These are phyloP conservation scores for Aspergillus brunneoviolaceus DNA, from an alignment of 2,329 filamentous ascomycete genomes.

Conservation along the genomic window DNA sequence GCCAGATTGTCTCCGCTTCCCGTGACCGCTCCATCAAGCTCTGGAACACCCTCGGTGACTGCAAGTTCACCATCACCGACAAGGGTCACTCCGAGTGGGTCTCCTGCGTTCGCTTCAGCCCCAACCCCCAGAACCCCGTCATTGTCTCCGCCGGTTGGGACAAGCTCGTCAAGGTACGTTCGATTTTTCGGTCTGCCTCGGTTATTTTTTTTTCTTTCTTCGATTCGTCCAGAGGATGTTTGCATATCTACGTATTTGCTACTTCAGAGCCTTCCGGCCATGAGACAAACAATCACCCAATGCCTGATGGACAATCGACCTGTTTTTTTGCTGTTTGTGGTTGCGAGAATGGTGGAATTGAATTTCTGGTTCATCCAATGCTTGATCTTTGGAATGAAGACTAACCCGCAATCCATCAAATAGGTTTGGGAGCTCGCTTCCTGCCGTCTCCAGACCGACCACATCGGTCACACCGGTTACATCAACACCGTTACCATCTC, in stretches of 20 bases:
- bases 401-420: slow-evolving; percentile 21
- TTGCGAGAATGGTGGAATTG: not conserved
- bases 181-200: slow-evolving; percentile 8
- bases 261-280: slow-evolving; percentile 98
- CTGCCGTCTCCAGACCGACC: slow-evolving; percentile 99
- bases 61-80: slow-evolving; percentile 99
- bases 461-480: slow-evolving; percentile 99
- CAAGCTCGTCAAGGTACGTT: slow-evolving; percentile 98
- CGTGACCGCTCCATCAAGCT: slow-evolving; percentile 99
- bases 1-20: slow-evolving; percentile 98
- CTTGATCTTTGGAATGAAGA: too few relatives aligned
- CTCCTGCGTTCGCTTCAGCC: slow-evolving; percentile 98
- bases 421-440: slow-evolving; percentile 99
- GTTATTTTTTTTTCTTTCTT: not conserved
- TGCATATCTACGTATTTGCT: slow-evolving; percentile 98
- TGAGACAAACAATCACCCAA: slow-evolving; percentile 96
- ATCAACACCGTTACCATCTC: slow-evolving; percentile 99
- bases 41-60: slow-evolving; percentile 99
- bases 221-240: slow-evolving; percentile 73
- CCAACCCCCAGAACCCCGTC: slow-evolving; percentile 99
- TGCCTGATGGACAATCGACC: slow-evolving; percentile 40
- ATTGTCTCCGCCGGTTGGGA: slow-evolving; percentile 99
- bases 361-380: not conserved
- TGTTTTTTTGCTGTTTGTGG: slow-evolving; percentile 13
- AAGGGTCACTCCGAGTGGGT: slow-evolving; percentile 99